Evolutionary conservation across 1,284 basidiomycete genomes (phyloP), one percentile per base, ranked within the genome.

Genomic region (Irpex lacteus): DNA sequence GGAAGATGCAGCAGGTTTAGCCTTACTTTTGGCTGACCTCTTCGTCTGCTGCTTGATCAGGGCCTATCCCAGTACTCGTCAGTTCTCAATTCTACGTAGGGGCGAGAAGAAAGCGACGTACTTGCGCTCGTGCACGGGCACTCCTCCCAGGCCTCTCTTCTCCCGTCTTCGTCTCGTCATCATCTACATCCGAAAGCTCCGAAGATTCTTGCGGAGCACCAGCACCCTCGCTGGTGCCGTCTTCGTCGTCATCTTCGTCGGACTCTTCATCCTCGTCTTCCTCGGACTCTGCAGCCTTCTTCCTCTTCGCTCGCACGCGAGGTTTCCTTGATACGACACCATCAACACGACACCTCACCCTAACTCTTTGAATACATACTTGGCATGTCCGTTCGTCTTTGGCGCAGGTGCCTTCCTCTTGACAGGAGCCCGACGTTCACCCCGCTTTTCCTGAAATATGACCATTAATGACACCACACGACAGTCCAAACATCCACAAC

Each of bases 41-140:
- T 63, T 70, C 36, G 66, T 65, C 56, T 74, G 73, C 60, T 71
- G 69, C 63, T 70, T 72, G 54, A 74, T 73, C 62, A 66, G 68
- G 19, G 69, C 72, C 72, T 74, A 21, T 9, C 7, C 32, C 3
- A 40, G 26, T 37, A 60, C 26, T 26, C 44, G 67, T 60, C 63
- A 61, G 37, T 26, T 26, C 26, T 19, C 2, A 34, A 49, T 15
- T 1, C 60, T 44, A 6, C 40, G 38, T 13, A 15, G 38, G 18
- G 5, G 63, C 3, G 36, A 19, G 5, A 11, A 56, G 19, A 15
- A 26, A 18, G 5, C 34, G 58, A 7, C 56, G n/a, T 66, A 82
- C 82, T 73, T 82, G 81, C 0, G 82, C 83, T 59, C 78, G 75
- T 8, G 74, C 77, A 58, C 82, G 71, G 8, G 82, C 82, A 52